Evolutionary conservation across 345 rosid genomes (phyloP).

Genomic region (Aegle marmelos): DNA sequence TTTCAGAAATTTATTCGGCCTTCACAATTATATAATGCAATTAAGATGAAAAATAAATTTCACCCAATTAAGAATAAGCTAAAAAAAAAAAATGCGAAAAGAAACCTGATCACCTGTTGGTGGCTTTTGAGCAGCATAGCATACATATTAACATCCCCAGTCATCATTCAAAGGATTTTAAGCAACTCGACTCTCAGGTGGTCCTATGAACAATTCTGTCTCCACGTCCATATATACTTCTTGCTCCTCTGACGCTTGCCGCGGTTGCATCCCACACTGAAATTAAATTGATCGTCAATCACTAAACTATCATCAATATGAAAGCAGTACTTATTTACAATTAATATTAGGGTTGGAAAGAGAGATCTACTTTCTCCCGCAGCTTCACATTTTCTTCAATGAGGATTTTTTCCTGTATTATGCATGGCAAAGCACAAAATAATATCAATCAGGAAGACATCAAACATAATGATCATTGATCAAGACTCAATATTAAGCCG

Average conservation of each 20-base stretch:
- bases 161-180: neutral
- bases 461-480: neutral
- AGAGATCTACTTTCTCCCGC: conserved; percentile 39
- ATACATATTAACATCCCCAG: neutral
- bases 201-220: conserved; percentile 78
- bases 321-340: neutral
- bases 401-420: conserved; percentile 51
- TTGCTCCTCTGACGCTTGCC: neutral
- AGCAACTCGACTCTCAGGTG: conserved; percentile 37
- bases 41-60: neutral
- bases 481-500: too few relatives aligned
- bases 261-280: conserved; percentile 38
- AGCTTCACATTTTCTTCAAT: conserved; percentile 50
- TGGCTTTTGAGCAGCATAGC: neutral
- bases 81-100: too few relatives aligned
- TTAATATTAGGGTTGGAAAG: too few relatives aligned
- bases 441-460: neutral
- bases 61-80: neutral
- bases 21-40: neutral
- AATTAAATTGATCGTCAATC: neutral
- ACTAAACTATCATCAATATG: neutral
- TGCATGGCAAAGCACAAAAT: neutral
- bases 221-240: conserved; percentile 55
- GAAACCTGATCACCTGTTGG: neutral
- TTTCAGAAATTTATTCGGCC: neutral